These are phyloP conservation scores for Pythium sukuiense DNA, from an alignment of 352 stramenopile species.

Conservation along the genomic window DNA sequence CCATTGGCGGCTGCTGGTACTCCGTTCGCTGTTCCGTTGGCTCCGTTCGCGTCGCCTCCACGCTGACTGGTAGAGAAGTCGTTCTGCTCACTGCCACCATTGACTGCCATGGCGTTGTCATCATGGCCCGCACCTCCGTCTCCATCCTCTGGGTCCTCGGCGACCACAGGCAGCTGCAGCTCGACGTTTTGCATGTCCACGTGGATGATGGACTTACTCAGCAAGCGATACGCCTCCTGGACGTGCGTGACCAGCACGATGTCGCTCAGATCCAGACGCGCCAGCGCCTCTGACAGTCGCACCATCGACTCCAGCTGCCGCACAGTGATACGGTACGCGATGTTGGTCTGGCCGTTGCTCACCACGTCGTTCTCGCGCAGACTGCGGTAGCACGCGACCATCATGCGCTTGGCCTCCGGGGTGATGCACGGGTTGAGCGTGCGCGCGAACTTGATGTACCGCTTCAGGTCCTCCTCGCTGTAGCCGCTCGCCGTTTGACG, in stretches of 20 bases:
- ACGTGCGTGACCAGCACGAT: constrained; percentile 92
- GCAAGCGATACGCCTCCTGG: constrained; percentile 95
- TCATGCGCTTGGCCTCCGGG: constrained; percentile 79
- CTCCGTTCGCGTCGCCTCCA: constrained; percentile 20
- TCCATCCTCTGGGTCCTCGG: constrained; percentile 46
- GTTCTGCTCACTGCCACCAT: background rate
- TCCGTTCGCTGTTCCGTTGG: constrained; percentile 7
- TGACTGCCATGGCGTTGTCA: background rate
- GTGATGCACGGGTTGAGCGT: constrained; percentile 75
- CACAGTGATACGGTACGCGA: constrained; percentile 98
- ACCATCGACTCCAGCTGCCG: constrained; percentile 99
- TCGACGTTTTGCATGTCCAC: constrained; percentile 98
- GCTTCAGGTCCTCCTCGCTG: constrained; percentile 88
- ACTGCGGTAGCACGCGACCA: constrained; percentile 98
- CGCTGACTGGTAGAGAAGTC: background rate
- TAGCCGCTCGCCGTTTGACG: constrained; percentile 34
- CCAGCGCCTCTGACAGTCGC: constrained; percentile 95
- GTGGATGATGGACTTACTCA: constrained; percentile 99
- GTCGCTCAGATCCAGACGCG: constrained; percentile 94
- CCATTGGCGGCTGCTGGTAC: constrained; percentile 2
- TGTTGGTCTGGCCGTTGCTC: constrained; percentile 92
- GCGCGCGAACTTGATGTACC: constrained; percentile 94
- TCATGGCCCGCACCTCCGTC: constrained; percentile 8
- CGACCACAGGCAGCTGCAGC: constrained; percentile 70
- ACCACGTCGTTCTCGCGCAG: constrained; percentile 96